Base-by-base conservation (phyloP, 345 rosid genomes). In the Diplotaxis tenuifolia region DNA sequence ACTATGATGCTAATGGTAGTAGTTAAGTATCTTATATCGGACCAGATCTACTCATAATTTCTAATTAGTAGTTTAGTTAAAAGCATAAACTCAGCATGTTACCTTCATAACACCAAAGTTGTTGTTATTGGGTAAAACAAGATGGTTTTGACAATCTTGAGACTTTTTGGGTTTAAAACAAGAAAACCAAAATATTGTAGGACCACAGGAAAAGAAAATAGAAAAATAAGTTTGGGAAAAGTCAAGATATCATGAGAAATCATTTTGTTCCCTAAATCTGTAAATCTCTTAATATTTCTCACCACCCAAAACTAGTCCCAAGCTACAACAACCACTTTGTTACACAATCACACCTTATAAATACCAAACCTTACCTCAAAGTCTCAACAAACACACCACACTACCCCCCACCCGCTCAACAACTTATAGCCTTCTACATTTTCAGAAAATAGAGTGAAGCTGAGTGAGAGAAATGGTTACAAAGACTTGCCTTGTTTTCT, bases 311-410 rank as follows among this genome's bases (percentile, higher is more conserved):
- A 83, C 81, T 68, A 76, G 79, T 63, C 71, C 64, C 82, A 86
- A 89, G 84, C n/a, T n/a, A n/a, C 85, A 88, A 87, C 80, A 53
- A 75, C 80, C 79, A 60, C 85, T 59, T 62, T 42, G 70, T 28
- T 40, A 65, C 40, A 65, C 64, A 32, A 71, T 38, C 55, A 72
- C 67, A 72, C 67, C 78, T 83, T 88, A 89, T 89, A 92, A 85
- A 85, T 71, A 65, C 64, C 64, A 62, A 78, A 70, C 62, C 76
- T 76, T 40, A 56, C 12, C 25, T 56, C 49, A 74, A 72, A 73
- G 66, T 70, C 71, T 68, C 21, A 76, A 49, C 80, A n/a, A 62
- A 71, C 52, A 7, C 54, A 70, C 42, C 27, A 77, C 58, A 55
- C 74, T 47, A 54, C 8, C 72, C 72, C 32, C n/a, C 29, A 27